Evolutionary conservation across 2,329 filamentous ascomycete genomes (phyloP), one percentile per base, ranked within the genome.

Genomic region (Aquanectria penicillioides): DNA sequence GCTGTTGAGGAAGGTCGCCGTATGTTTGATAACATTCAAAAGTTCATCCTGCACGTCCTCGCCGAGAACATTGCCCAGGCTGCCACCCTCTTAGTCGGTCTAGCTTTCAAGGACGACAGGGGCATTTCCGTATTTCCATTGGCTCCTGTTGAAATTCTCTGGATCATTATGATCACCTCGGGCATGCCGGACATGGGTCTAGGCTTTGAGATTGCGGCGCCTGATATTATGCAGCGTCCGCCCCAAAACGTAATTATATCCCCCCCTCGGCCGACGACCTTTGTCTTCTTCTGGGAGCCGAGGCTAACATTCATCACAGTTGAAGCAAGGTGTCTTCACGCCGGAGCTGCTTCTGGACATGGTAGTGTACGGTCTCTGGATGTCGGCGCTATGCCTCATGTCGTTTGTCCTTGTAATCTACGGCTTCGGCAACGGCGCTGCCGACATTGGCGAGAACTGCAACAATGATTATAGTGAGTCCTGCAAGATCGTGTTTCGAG

Each of bases 151-250:
- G 86, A 92, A 65, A 90, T 92, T 62, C 80, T 92, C 36, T 92
- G 89, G 89, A 88, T 93, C 61, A 92, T 92, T 68, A 92, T 92
- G 89, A 83, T 92, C 53, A 92, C 90, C 1, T 91, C 88, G 26
- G 87, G 86, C 44, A 81, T 92, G 69, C 89, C 89, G 4, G 90
- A 91, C 62, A 91, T 92, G 87, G 90, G 89, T 59, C 81, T 92
- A 3, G 89, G 89, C 2, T 88, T 91, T 75, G 89, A 92, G 74
- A 77, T 83, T 52, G 89, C 89, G 0, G 85, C 86, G 0, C 84
- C 88, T 0, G 89, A 92, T 70, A 87, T 92, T 57, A 86, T 92
- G 79, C 73, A 81, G 38, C 82, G 89, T 0, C 88, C 88, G n/a
- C 90, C 90, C 0, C 88, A 91, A 61, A 82, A 85, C 72, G 75